Base-by-base conservation (phyloP, 2,329 filamentous ascomycete genomes). In the Dryadomyces quercus-mongolicae region DNA sequence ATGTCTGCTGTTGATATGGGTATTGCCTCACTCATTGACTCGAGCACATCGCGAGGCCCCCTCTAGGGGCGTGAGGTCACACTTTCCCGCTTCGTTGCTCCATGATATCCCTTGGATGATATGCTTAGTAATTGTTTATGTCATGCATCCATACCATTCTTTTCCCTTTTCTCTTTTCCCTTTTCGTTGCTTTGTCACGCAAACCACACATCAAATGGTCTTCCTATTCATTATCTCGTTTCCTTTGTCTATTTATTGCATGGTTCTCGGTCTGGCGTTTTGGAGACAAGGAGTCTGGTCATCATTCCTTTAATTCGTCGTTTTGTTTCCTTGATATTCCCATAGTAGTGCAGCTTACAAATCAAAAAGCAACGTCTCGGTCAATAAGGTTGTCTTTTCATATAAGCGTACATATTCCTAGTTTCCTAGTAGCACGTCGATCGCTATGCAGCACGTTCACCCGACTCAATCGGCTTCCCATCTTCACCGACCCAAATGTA, bases 21-120 rank as follows among this genome's bases (percentile, higher is more conserved):
- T 22, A 82, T 84, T 60, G 75, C 75, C 52, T 70, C 76, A 51
- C 75, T 82, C 56, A 78, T 82, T 60, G 79, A 81, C 65, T 71
- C 76, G 22, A 70, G 74, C 15, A 63, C 65, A 2, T 48, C 53
- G 16, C 53, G 48, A 3, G 47, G 22, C 1, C 38, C 42, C 6
- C 53, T 40, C 31, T 54, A 51, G n/a, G 38, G 51, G 54, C 54
- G 18, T 42, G 10, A 34, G 53, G 51, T 56, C 38, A 52, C 49
- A 53, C 53, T 38, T 52, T 25, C 20, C 34, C 42, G 38, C 50
- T 54, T 34, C 34, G 15, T 48, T 40, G 38, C 10, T 40, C 36
- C 36, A 40, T 12, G 10, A 40, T 13, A 12, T 13, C 36, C 15
- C 36, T 13, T 40, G 18, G 34, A 3, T 40, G 9, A 31, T 9